Evolutionary conservation across 768 basidiomycete species (phyloP).

Genomic region (Cystoderma amianthinum): DNA sequence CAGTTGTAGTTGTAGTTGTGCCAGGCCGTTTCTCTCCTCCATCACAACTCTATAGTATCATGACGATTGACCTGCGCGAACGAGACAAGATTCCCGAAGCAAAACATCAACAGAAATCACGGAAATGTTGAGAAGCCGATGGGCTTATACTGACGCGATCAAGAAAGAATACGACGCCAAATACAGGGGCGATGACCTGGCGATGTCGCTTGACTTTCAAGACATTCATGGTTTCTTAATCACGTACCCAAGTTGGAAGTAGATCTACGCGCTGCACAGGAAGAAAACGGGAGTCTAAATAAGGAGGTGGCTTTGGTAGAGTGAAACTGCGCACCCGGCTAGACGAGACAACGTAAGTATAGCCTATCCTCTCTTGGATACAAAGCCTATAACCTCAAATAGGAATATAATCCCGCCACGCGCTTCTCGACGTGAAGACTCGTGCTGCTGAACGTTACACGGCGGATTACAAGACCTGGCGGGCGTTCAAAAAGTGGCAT

Average conservation of each 20-base stretch:
- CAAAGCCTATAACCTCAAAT: conserved; percentile 5
- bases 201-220: conserved; percentile 34
- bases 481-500: conserved; percentile 35
- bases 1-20: no score
- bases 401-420: conserved; percentile 31
- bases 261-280: no score
- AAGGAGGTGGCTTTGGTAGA: no score
- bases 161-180: conserved; percentile 30
- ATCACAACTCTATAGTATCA: no score
- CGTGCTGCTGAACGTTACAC: conserved; percentile 38
- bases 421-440: conserved; percentile 24
- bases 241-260: conserved; percentile 24
- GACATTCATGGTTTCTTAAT: conserved; percentile 33
- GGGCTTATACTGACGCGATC: conserved; percentile 24
- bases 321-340: no score
- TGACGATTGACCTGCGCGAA: conserved; percentile 23
- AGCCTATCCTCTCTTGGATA: not conserved
- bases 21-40: no score
- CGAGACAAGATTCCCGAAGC: conserved; percentile 28
- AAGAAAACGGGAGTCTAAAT: no score
- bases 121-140: conserved; percentile 21
- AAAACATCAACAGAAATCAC: conserved; percentile 24
- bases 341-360: no score
- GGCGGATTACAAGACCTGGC: conserved; percentile 48
- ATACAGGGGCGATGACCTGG: conserved; percentile 29